A percentile compares a stretch with the other conserved stretches of the same genome.
These are phyloP conservation scores for Lactifluus hygrophoroides DNA, from an alignment of 768 basidiomycete species.

Conservation along the genomic window DNA sequence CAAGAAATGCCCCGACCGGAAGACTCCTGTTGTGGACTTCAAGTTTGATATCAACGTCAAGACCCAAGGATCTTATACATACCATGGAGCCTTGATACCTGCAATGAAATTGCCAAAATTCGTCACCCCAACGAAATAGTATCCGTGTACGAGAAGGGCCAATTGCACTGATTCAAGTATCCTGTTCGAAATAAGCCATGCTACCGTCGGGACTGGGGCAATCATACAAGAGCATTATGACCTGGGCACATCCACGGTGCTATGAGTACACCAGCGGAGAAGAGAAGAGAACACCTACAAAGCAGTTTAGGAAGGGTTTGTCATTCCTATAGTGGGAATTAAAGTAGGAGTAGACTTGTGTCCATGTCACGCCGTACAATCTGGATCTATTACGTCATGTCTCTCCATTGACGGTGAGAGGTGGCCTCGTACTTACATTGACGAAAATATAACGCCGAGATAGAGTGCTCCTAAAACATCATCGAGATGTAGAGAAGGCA, in stretches of 20 bases:
- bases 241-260: background rate
- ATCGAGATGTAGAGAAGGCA: background rate
- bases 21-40: background rate
- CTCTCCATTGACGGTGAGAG: background rate
- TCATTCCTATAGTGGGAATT: background rate
- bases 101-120: conserved; percentile 3
- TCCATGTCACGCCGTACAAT: conserved; percentile 2
- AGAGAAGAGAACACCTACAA: background rate
- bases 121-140: background rate
- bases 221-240: background rate
- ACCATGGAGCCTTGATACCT: background rate
- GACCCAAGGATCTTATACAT: background rate
- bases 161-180: background rate
- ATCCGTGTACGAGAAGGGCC: background rate
- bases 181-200: background rate
- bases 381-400: background rate
- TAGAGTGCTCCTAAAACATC: background rate
- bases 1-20: background rate
- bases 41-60: background rate
- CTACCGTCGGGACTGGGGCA: background rate
- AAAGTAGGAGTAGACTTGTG: background rate
- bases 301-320: background rate
- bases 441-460: background rate
- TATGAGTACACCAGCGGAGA: background rate
- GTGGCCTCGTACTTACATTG: background rate